These are phyloP conservation scores for Excoecaria agallocha DNA, from an alignment of 345 rosid genomes.

Conservation along the genomic window DNA sequence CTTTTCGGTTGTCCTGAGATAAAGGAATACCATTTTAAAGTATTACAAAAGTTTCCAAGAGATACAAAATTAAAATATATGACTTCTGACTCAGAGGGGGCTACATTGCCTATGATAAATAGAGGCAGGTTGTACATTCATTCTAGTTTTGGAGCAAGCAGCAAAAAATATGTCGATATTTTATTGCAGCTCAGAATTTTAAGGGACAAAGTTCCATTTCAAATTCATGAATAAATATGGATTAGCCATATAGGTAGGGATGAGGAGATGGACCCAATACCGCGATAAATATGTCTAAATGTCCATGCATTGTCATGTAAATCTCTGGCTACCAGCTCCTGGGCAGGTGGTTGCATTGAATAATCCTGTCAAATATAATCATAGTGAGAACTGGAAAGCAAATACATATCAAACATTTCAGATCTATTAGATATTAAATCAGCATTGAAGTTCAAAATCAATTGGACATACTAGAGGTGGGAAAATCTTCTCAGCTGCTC, in stretches of 20 bases:
- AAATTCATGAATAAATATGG: not conserved
- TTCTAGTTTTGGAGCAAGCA: too few species aligned
- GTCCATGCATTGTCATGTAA: conserved; percentile 56
- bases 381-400: conserved; percentile 14
- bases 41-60: not conserved
- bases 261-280: conserved; percentile 24
- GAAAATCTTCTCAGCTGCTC: conserved; percentile 96
- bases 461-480: conserved; percentile 68
- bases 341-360: conserved; percentile 65
- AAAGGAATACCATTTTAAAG: conserved; percentile 13
- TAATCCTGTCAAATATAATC: conserved; percentile 38
- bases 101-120: conserved; percentile 3
- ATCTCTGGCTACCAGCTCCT: conserved; percentile 54
- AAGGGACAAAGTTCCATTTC: not conserved
- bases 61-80: not conserved
- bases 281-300: conserved; percentile 61
- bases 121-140: too few species aligned
- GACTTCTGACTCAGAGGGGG: not conserved
- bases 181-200: not conserved
- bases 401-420: not conserved
- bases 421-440: not conserved
- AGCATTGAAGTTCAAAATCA: not conserved
- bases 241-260: not conserved
- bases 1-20: conserved; percentile 85
- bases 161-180: not conserved